These are phyloP conservation scores for Pittosporum tobira DNA, from an alignment of 129 eudicot species.

Conservation along the genomic window DNA sequence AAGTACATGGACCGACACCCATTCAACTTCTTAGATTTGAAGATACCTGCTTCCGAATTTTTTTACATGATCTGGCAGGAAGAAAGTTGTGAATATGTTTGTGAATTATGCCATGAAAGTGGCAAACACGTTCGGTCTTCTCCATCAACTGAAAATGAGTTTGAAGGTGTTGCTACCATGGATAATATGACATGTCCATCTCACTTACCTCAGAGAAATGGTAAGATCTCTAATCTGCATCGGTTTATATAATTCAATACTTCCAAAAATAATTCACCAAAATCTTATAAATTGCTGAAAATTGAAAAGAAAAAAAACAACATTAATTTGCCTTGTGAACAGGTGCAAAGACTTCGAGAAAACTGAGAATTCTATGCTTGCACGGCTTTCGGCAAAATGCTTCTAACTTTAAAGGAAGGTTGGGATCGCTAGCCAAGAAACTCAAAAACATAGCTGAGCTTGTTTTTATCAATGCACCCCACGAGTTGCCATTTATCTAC, in stretches of 20 bases:
- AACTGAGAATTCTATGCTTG: slow-evolving; percentile 72
- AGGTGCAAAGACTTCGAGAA: slow-evolving; percentile 31
- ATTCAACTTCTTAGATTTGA: no score
- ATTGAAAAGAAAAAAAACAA: no score
- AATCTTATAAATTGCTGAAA: neutral
- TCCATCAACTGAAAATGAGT: slow-evolving; percentile 12
- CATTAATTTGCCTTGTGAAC: neutral
- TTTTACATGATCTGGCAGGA: slow-evolving; percentile 26
- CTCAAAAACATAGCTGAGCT: slow-evolving; percentile 77
- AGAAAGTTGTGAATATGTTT: slow-evolving; percentile 34
- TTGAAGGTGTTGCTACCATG: slow-evolving; percentile 14
- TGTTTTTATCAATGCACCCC: slow-evolving; percentile 73
- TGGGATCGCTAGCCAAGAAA: slow-evolving; percentile 73
- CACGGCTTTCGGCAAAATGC: slow-evolving; percentile 98
- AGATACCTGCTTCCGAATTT: neutral
- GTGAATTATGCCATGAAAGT: slow-evolving; percentile 71
- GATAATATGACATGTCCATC: slow-evolving; percentile 1
- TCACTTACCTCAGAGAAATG: slow-evolving; percentile 12
- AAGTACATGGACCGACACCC: no score
- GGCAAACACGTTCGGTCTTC: slow-evolving; percentile 32
- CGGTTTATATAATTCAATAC: neutral
- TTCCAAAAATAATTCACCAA: neutral
- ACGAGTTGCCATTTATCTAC: slow-evolving; percentile 65
- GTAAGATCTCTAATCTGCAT: slow-evolving; percentile 23
- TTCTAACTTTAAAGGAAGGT: slow-evolving; percentile 87